Evolutionary conservation across 257 asterid species (phyloP).

Genomic region (Galeopsis tetrahit): DNA sequence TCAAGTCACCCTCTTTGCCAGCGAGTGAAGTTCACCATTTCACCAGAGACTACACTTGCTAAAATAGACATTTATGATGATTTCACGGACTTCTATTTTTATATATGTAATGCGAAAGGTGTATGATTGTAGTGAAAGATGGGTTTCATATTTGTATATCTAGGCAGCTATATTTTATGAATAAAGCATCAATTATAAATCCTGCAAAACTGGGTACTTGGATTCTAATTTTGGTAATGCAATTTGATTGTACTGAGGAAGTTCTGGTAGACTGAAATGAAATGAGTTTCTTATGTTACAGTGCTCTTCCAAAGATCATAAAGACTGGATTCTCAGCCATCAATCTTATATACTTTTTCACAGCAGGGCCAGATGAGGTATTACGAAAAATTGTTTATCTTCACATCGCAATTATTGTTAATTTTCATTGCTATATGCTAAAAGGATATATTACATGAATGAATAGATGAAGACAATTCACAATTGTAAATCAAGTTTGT

Average conservation of each 20-base stretch:
- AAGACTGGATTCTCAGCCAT: conserved; percentile 99
- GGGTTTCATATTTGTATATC: not conserved
- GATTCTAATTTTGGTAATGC: conserved; percentile 1
- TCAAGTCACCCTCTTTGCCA: no score
- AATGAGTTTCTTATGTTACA: conserved; percentile 45
- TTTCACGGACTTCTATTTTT: no score
- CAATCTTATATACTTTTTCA: conserved; percentile 95
- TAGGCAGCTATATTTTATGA: not conserved
- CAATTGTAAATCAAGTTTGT: not conserved
- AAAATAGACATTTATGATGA: no score
- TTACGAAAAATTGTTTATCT: not conserved
- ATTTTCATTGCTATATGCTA: not conserved
- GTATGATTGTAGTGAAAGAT: not conserved
- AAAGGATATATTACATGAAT: not conserved
- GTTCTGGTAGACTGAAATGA: conserved; percentile 34
- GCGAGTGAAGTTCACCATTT: no score
- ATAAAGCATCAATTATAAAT: not conserved
- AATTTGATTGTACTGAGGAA: conserved; percentile 18
- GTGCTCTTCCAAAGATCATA: conserved; percentile 91
- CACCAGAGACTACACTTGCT: no score
- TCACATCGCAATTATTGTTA: not conserved
- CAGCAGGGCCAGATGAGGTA: conserved; percentile 99
- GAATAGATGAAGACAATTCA: not conserved
- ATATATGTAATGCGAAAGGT: no score
- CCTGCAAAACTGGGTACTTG: not conserved